These are phyloP conservation scores for Cicer cuneatum DNA, from an alignment of 306 rosid species.

Conservation along the genomic window DNA sequence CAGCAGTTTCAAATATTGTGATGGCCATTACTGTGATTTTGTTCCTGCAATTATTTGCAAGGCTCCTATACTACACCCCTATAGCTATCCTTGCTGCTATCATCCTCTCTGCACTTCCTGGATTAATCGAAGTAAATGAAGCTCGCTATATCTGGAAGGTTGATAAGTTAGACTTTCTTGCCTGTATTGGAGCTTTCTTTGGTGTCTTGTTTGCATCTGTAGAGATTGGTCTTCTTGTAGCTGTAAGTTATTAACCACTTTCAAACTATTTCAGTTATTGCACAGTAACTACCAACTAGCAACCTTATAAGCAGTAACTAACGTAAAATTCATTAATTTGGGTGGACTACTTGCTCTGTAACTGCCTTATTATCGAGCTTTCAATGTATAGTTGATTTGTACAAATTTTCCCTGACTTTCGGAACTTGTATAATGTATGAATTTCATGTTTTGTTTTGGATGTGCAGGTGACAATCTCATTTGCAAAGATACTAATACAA, in stretches of 20 bases:
- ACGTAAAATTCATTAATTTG: too few species aligned
- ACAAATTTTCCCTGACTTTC: too few species aligned
- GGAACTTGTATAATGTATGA: too few species aligned
- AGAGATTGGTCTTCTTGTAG: conserved; percentile 72
- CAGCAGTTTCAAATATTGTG: conserved; percentile 75
- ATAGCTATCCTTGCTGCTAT: conserved; percentile 76
- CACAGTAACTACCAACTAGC: background rate
- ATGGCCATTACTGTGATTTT: conserved; percentile 75
- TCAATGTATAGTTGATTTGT: too few species aligned
- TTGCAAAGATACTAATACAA: conserved; percentile 73
- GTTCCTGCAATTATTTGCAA: conserved; percentile 60
- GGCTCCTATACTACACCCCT: conserved; percentile 78
- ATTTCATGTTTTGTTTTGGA: background rate
- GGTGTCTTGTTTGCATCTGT: conserved; percentile 74
- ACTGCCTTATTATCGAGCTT: too few species aligned
- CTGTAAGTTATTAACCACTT: conserved; percentile 54
- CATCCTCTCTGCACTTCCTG: conserved; percentile 80
- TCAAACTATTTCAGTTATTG: background rate
- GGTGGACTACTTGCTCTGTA: too few species aligned
- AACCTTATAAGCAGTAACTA: too few species aligned
- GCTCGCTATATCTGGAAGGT: conserved; percentile 73
- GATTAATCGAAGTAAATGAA: conserved; percentile 65
- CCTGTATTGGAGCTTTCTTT: conserved; percentile 68
- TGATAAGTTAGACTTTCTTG: conserved; percentile 78
- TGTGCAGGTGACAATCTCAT: conserved; percentile 73